Evolutionary conservation across 371 early-diverging fungal genomes (phyloP).

Genomic region (Mortierella sp.): DNA sequence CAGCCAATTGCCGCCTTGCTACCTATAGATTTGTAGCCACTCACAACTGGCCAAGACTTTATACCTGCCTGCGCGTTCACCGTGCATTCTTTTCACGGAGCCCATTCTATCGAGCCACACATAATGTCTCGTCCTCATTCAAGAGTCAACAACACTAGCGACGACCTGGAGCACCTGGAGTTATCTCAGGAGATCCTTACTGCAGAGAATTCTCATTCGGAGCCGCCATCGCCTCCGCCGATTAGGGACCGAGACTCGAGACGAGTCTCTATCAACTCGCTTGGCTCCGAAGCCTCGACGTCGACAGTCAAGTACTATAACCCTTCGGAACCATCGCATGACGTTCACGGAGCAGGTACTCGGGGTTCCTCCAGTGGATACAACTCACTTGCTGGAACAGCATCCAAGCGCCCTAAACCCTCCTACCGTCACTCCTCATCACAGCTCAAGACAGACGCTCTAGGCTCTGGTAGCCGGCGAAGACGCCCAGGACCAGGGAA

Average conservation of each 20-base stretch:
- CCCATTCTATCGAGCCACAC: not conserved
- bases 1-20: too few relatives aligned
- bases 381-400: not conserved
- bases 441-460: conserved; percentile 9
- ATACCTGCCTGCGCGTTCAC: not conserved
- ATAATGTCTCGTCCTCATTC: conserved; percentile 35
- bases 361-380: conserved; percentile 9
- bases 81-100: too few relatives aligned
- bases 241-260: conserved; percentile 25
- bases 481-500: conserved; percentile 17
- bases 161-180: conserved; percentile 49
- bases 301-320: conserved; percentile 40
- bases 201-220: conserved; percentile 4
- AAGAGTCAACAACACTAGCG: conserved; percentile 19
- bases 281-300: conserved; percentile 28
- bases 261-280: conserved; percentile 46
- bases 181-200: conserved; percentile 27
- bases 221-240: conserved; percentile 13
- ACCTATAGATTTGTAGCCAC: too few relatives aligned
- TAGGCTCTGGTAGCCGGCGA: conserved; percentile 38
- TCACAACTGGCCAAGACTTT: too few relatives aligned
- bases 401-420: conserved; percentile 25
- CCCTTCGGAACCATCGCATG: conserved; percentile 6
- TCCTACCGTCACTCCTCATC: conserved; percentile 33
- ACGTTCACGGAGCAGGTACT: conserved; percentile 12